phyloP scores from a whole-genome alignment of 2,329 filamentous ascomycete species.

The Samsoniella hepiali region DNA sequence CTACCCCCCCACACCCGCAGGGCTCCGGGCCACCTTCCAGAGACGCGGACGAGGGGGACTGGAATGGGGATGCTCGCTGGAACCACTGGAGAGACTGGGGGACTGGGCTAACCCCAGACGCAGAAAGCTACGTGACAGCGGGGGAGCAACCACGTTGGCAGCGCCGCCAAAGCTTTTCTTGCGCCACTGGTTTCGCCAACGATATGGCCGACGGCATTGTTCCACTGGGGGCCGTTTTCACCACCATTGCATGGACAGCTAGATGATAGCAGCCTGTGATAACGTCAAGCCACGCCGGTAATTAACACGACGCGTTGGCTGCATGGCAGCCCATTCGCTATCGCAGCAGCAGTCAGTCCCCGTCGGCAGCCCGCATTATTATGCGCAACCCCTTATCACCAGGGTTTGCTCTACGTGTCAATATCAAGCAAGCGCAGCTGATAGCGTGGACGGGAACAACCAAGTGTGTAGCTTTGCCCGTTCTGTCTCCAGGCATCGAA shows the following conservation, averaged over 20 bases:
- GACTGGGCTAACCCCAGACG: background rate
- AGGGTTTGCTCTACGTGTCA: background rate
- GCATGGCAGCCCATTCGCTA: background rate
- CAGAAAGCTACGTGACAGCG: constrained; percentile 19
- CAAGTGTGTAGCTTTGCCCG: background rate
- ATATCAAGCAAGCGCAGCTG: background rate
- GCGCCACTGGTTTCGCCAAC: background rate
- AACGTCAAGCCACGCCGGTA: constrained; percentile 7
- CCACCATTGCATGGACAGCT: background rate
- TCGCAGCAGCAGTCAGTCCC: background rate
- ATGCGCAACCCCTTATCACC: background rate
- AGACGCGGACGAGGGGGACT: background rate
- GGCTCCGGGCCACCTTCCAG: background rate
- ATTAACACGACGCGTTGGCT: background rate
- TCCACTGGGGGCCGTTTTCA: constrained; percentile 7
- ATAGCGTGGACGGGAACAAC: background rate
- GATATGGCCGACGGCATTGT: background rate
- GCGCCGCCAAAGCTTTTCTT: background rate
- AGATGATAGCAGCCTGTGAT: constrained; percentile 3
- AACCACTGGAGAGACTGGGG: constrained; percentile 15
- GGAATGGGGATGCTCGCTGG: background rate
- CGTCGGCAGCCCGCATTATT: background rate
- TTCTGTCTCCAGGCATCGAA: background rate
- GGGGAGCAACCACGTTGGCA: constrained; percentile 14
- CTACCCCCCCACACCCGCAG: constrained; percentile 3